Evolutionary conservation across 306 rosid genomes (phyloP).

Genomic region (Pueraria montana): DNA sequence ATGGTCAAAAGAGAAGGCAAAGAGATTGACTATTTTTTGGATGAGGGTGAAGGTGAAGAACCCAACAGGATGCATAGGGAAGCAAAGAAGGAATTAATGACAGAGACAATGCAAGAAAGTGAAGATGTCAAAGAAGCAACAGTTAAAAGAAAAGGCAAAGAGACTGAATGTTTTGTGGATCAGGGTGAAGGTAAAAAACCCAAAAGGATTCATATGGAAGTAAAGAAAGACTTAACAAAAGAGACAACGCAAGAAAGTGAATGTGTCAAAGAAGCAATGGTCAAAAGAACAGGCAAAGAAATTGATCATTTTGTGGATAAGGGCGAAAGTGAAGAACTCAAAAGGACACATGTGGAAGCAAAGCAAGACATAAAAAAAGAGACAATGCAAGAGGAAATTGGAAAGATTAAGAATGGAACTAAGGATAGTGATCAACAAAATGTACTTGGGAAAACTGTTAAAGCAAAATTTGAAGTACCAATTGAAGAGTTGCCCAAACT

Average conservation of each 20-base stretch:
- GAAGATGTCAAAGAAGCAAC: not conserved
- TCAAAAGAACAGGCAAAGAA: slow-evolving; percentile 6
- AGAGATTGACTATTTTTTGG: not conserved
- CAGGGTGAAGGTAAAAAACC: not conserved
- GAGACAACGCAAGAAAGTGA: slow-evolving; percentile 6
- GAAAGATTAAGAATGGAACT: not conserved
- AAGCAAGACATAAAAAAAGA: slow-evolving; percentile 2
- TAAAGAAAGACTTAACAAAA: not conserved
- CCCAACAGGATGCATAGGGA: not conserved
- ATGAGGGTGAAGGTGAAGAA: not conserved
- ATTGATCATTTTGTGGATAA: slow-evolving; percentile 8
- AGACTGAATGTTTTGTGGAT: not conserved
- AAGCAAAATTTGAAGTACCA: slow-evolving; percentile 12
- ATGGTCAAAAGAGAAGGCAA: not conserved
- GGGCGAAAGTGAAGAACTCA: not conserved
- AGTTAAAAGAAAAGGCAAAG: slow-evolving; percentile 1
- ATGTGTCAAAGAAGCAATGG: not conserved
- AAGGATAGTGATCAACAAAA: not conserved
- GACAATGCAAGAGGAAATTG: slow-evolving; percentile 8
- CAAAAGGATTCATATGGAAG: not conserved
- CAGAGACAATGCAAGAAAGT: slow-evolving; percentile 9
- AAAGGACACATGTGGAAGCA: not conserved
- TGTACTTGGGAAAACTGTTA: not conserved
- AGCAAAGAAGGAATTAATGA: not conserved
- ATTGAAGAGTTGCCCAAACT: slow-evolving; percentile 3